phyloP scores from a whole-genome alignment of 176 grass and related monocot species.

The Phoenix dactylifera region DNA sequence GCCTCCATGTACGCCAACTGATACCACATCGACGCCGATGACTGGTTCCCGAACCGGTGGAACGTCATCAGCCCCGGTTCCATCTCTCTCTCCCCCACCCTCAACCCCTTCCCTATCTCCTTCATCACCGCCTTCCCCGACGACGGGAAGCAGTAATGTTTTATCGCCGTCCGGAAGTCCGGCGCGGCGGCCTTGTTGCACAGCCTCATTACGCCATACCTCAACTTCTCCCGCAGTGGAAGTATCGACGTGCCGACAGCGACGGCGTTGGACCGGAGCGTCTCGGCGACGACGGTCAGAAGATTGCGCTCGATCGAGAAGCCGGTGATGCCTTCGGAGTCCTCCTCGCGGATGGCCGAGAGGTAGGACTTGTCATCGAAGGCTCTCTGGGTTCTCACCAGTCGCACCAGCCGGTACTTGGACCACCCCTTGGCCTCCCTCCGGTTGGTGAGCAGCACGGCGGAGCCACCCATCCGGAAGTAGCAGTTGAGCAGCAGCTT shows the following conservation, averaged over 20 bases:
- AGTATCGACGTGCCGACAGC: constrained; percentile 38
- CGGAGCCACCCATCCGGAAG: constrained; percentile 72
- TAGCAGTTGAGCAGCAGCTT: constrained; percentile 80
- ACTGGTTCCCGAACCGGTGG: constrained; percentile 81
- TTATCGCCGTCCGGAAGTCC: constrained; percentile 10
- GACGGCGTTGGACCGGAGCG: constrained; percentile 39
- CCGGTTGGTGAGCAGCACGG: constrained; percentile 32
- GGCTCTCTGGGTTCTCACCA: constrained; percentile 43
- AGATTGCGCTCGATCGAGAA: constrained; percentile 53
- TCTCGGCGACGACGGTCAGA: constrained; percentile 31
- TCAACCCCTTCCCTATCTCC: constrained; percentile 47
- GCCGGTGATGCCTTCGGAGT: constrained; percentile 56
- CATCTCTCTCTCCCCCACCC: constrained; percentile 33
- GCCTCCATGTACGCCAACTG: constrained; percentile 61
- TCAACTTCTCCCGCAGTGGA: constrained; percentile 47
- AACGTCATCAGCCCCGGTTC: constrained; percentile 68
- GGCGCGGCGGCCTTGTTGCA: not conserved
- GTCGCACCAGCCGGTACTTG: constrained; percentile 46
- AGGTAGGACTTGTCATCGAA: constrained; percentile 49
- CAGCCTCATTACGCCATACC: constrained; percentile 1
- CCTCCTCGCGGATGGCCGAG: constrained; percentile 44
- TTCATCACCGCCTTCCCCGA: constrained; percentile 48
- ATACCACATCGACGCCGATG: constrained; percentile 79
- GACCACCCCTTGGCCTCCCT: not conserved
- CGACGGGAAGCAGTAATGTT: constrained; percentile 64